Evolutionary conservation across 75 land plant species (phyloP).

Genomic region (Pinus albicaulis): DNA sequence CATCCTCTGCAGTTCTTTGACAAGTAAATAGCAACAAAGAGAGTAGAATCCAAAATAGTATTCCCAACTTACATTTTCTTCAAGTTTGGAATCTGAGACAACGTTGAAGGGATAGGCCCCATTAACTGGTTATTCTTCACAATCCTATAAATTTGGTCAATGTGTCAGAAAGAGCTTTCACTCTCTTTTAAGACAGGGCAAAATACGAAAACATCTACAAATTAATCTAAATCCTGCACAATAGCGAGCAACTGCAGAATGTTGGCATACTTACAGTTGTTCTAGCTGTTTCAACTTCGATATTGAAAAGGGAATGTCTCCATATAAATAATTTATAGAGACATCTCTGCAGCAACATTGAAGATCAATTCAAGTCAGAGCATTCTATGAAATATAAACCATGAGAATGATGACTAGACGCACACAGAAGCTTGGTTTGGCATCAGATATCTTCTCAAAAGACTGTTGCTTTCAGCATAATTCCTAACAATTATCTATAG

Average conservation of each 20-base stretch:
- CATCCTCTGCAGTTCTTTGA: neutral
- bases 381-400: neutral
- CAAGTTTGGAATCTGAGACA: constrained; percentile 90
- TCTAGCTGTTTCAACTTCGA: constrained; percentile 83
- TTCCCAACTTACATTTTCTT: constrained; percentile 66
- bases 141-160: constrained; percentile 30
- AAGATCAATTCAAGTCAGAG: neutral
- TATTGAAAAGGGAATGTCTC: constrained; percentile 82
- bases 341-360: constrained; percentile 18
- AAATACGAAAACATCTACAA: neutral
- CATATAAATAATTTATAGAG: constrained; percentile 23
- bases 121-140: constrained; percentile 72
- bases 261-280: constrained; percentile 37
- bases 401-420: neutral
- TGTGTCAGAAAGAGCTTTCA: neutral
- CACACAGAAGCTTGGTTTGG: no score
- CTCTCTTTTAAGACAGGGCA: neutral
- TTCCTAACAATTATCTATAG: neutral
- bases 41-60: neutral
- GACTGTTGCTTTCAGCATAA: constrained; percentile 43
- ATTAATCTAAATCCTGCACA: neutral
- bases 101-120: constrained; percentile 86
- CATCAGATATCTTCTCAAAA: constrained; percentile 28
- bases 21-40: no score
- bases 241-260: neutral